Evolutionary conservation across 2,329 filamentous ascomycete species (phyloP), one percentile per base, ranked within the genome.

Genomic region (Rachicladosporium sp.): DNA sequence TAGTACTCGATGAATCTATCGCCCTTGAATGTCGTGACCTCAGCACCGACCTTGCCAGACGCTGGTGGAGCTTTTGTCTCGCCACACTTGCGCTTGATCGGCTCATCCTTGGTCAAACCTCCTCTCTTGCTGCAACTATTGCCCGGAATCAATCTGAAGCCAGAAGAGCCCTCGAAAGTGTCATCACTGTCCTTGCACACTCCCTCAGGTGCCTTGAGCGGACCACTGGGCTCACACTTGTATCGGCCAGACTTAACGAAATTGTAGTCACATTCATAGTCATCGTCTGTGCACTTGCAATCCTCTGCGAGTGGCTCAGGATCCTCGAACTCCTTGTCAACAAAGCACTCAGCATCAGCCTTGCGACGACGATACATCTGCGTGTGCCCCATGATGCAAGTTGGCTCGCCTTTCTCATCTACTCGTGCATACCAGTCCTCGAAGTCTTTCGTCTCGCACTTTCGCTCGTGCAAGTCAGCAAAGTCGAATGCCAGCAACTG

Each of bases 351-450:
- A 11, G 83, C 81, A 50, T 84, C 74, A 57, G 86, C 82, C 68
- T 93, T 96, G 51, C 91, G 79, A 47, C 91, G 78, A 40, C 69
- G 73, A 62, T 82, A 98, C 46, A 75, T 85, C 57, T 96, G 89
- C 54, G 80, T 93, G 58, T 94, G 88, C 13, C 91, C 91, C 89
- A 98, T 96, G 48, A 98, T 69, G 59, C 91, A 98, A 37, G 79
- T 84, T 2, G 88, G 74, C 37, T 93, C 74, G 27, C 82, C 82
- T 13, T 94, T 74, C 23, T 82, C 74, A 55, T 93, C 81, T 30
- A 83, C 71, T 10, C 88, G 79, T 15, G 91, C 91, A 48, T 77
- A 76, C 91, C 91, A 98, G 38, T 80, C 73, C 55, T 95, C 87
- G 62, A 95, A 81, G 51, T 93, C 85, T 29, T 69, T 65, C 29